Evolutionary conservation across 2,329 filamentous ascomycete genomes (phyloP), one percentile per base, ranked within the genome.

Genomic region (Xylariales sp.): DNA sequence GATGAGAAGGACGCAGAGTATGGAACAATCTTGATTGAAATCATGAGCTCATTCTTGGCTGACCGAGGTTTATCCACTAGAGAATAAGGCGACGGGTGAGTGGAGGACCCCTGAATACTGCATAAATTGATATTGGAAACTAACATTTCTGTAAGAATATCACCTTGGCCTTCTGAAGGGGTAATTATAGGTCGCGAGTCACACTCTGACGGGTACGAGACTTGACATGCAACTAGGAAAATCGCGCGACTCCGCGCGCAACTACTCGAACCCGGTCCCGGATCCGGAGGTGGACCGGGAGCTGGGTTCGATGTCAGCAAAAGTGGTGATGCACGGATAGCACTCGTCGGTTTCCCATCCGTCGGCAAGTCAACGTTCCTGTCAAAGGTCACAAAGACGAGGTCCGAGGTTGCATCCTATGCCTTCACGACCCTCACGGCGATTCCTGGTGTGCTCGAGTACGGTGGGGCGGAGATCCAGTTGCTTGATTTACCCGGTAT

Each of bases 1-100:
- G 84, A 98, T 98, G 93, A 84, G 80, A 65, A 91, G 80, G 81
- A 98, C 93, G 58, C 93, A 98, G 73, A 98, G 91, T 95, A 80
- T 73, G 80, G 40, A 42, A n/a, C 24, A 27, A 28, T 20, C 20
- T 12, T 8, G 42, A 32, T 8, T 14, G 25, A 19, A 8, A 38
- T 25, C 5, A 33, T 31, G 29, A 15, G 12, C 36, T 9, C 36
- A 21, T 44, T 21, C 19, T n/a, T 28, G 36, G 29, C 49, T 51
- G 36, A 54, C 42, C 38, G 44, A 42, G 14, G 20, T 8, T 47
- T 52, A 63, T 62, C 62, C 60, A 47, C 57, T 58, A 95, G 91
- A 98, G 70, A 98, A 98, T 63, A 98, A 98, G 80, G 91, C 91
- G 45, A 98, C 93, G 65, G 89, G 91, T 96, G 81, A 58, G 83